Evolutionary conservation across 768 basidiomycete species (phyloP).

Genomic region (Boletus subparvulus): DNA sequence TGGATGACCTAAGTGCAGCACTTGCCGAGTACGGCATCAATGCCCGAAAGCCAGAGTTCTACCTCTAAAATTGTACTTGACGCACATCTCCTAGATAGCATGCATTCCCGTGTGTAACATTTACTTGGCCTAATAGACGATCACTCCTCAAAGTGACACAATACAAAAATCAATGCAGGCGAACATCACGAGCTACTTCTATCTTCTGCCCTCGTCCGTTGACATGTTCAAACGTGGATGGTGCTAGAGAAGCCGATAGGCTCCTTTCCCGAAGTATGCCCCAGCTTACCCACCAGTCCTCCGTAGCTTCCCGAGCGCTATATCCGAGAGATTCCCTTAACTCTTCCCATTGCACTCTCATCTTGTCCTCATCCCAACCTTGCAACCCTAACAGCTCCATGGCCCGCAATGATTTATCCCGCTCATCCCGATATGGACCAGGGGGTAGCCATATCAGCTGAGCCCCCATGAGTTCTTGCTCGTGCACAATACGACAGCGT

Average conservation of each 20-base stretch:
- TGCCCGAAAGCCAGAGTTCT: conserved; percentile 92
- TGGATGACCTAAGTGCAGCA: conserved; percentile 95
- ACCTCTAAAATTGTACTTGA: conserved; percentile 47
- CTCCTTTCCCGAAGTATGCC: conserved; percentile 42
- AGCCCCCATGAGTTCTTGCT: conserved; percentile 43
- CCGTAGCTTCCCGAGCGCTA: conserved; percentile 52
- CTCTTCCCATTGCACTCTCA: conserved; percentile 50
- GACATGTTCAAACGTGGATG: background rate
- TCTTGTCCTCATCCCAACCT: conserved; percentile 45
- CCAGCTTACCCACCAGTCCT: conserved; percentile 63
- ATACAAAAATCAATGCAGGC: background rate
- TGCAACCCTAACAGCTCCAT: conserved; percentile 17
- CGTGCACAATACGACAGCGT: conserved; percentile 40
- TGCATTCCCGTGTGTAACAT: background rate
- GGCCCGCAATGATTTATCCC: conserved; percentile 38
- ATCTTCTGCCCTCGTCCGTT: background rate
- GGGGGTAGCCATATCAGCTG: conserved; percentile 40
- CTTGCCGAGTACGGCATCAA: conserved; percentile 96
- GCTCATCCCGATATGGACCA: conserved; percentile 41
- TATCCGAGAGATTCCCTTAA: conserved; percentile 48
- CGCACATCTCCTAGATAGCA: background rate
- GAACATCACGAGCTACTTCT: background rate
- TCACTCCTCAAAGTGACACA: background rate
- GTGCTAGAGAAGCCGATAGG: background rate
- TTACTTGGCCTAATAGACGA: conserved; percentile 1